Conservation (phyloP, 805 yeast genomes). For the Yarrowia osloensis region DNA sequence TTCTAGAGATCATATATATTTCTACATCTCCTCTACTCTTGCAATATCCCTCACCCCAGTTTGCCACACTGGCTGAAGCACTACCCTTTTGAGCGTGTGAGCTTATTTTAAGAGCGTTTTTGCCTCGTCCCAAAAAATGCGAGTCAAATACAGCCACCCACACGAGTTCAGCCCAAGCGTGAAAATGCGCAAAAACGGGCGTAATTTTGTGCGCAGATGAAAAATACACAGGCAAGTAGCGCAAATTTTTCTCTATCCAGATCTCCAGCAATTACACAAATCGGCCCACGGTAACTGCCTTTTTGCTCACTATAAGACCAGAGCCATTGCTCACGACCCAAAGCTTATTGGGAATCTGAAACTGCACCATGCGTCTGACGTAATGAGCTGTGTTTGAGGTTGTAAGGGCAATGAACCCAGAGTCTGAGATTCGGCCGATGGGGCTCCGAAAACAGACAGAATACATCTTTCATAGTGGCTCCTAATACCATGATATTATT, state of each 20-base stretch:
- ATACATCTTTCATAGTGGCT: no score
- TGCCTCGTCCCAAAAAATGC: slow-evolving; percentile 8
- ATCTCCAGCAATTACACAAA: background rate
- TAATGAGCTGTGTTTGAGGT: slow-evolving; percentile 17
- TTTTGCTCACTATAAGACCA: background rate
- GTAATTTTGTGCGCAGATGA: background rate
- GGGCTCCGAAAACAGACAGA: background rate
- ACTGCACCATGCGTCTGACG: background rate
- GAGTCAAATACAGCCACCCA: background rate
- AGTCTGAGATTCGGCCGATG: background rate
- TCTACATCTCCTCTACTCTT: no score
- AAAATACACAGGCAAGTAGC: background rate
- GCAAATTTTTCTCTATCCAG: background rate
- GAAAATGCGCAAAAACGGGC: slow-evolving; percentile 8
- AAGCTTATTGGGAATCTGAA: background rate
- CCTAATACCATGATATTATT: background rate
- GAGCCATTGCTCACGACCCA: background rate
- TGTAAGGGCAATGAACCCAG: background rate
- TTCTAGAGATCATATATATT: no score
- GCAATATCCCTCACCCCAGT: background rate
- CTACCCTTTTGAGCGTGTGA: background rate
- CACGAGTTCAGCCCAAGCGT: background rate
- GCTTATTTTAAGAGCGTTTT: background rate
- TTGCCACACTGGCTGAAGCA: background rate
- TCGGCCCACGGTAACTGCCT: no score